phyloP scores from a whole-genome alignment of 1,139 yeast species.

The Yamadazyma sp. region DNA sequence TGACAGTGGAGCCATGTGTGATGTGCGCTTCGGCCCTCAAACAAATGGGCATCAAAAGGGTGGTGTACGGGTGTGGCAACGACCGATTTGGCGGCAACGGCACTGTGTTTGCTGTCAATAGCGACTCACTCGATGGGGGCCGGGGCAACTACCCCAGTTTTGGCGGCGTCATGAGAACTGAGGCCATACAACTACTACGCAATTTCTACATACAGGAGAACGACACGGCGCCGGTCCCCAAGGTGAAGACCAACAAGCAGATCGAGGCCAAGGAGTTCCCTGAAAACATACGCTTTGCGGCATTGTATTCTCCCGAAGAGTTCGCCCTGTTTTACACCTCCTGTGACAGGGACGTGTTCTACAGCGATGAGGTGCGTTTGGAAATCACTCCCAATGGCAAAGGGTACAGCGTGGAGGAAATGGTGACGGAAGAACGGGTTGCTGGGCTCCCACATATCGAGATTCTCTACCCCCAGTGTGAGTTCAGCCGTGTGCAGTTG shows the following conservation, averaged over 20 bases:
- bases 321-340: constrained; percentile 29
- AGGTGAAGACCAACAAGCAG: constrained; percentile 71
- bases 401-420: constrained; percentile 27
- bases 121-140: constrained; percentile 30
- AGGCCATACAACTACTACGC: constrained; percentile 78
- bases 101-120: constrained; percentile 67
- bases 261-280: constrained; percentile 70
- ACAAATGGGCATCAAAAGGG: constrained; percentile 71
- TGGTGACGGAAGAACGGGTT: constrained; percentile 20
- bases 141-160: constrained; percentile 47
- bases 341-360: constrained; percentile 19
- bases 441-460: constrained; percentile 22
- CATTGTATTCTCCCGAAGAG: constrained; percentile 22
- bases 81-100: constrained; percentile 98
- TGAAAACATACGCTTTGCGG: constrained; percentile 24
- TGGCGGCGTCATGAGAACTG: constrained; percentile 80
- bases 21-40: constrained; percentile 96
- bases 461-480: constrained; percentile 9
- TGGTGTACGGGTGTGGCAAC: constrained; percentile 89
- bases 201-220: constrained; percentile 85
- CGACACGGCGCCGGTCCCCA: constrained; percentile 79
- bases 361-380: constrained; percentile 7
- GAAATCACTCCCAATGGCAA: constrained; percentile 35
- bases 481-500: constrained; percentile 14
- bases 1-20: constrained; percentile 96